Evolutionary conservation across 345 rosid genomes (phyloP), one percentile per base, ranked within the genome.

Genomic region (Angophora floribunda): DNA sequence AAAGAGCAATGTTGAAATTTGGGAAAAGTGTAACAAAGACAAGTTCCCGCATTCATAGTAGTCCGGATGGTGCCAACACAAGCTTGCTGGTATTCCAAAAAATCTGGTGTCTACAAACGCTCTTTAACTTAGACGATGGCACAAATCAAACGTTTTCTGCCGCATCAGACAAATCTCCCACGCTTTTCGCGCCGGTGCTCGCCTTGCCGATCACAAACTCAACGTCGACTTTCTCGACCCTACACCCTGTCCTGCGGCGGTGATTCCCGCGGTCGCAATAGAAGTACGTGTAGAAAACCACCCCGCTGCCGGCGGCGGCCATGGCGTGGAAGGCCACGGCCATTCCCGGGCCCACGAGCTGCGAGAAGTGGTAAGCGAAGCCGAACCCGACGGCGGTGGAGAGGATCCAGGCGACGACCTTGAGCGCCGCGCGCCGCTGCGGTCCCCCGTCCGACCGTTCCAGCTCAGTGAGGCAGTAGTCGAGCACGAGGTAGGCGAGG

Each of bases 261-360:
- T 7, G 2, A 10, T 94, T 86, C 96, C 97, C 51, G 93, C 86
- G 6, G 94, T 89, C 82, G 47, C 82, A 75, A 19, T 6, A 75
- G 47, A 75, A 75, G 82, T 75, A 75, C 91, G 95, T 92, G 17
- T 92, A 75, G 82, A 75, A 75, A 41, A 75, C 82, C 41, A 21
- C 82, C 82, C 82, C 82, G 82, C 82, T 75, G 82, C 49, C 17
- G 26, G 82, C 82, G 82, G 24, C 47, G 47, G 82, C 82, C 4
- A 75, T 6, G 49, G 45, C 82, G 41, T 75, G 82, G 49, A 75
- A 19, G 47, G 26, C 82, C 82, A 36, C 49, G 49, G 49, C 82
- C 82, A 36, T 75, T 12, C 82, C 9, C 7, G 49, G 2, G 26
- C 82, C 44, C 0, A 24, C 45, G 26, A 41, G 47, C 82, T 75